These are phyloP conservation scores for Schizothecium vesticola DNA, from an alignment of 495 filamentous ascomycete species.

Conservation along the genomic window DNA sequence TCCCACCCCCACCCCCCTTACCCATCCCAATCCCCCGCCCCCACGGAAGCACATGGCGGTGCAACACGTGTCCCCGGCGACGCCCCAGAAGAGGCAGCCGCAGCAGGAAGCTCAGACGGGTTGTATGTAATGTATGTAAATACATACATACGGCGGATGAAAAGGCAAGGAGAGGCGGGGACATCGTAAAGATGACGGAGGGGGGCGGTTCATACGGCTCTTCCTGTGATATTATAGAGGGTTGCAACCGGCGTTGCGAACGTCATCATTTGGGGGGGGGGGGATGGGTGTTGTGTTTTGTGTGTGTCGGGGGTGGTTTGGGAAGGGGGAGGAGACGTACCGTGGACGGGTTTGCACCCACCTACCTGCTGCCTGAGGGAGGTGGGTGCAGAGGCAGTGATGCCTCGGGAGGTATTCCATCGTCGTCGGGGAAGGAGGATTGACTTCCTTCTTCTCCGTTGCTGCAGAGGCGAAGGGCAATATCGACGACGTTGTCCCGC, in stretches of 20 bases:
- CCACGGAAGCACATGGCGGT: slow-evolving; percentile 42
- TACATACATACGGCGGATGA: background rate
- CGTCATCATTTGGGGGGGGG: slow-evolving; percentile 37
- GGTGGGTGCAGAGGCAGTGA: background rate
- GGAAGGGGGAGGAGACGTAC: slow-evolving; percentile 8
- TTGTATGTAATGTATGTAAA: background rate
- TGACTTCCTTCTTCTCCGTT: background rate
- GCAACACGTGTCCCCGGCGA: slow-evolving; percentile 28
- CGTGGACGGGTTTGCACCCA: background rate
- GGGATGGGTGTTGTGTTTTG: slow-evolving; percentile 1
- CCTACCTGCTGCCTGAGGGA: background rate
- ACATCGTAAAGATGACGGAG: background rate
- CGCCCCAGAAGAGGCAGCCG: background rate
- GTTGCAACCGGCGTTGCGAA: slow-evolving; percentile 46
- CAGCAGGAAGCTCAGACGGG: background rate
- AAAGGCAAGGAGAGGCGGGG: background rate
- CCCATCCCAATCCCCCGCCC: slow-evolving; percentile 25
- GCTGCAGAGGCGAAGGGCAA: background rate
- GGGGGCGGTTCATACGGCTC: slow-evolving; percentile 47
- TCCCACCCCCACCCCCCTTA: slow-evolving; percentile 21
- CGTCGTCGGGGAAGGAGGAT: background rate
- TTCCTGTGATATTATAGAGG: slow-evolving; percentile 43
- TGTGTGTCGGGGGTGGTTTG: background rate
- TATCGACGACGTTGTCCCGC: background rate
- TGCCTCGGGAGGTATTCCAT: background rate